Conservation (phyloP, 192 early-diverging fungal genomes). For the Podochytrium sp. region DNA sequence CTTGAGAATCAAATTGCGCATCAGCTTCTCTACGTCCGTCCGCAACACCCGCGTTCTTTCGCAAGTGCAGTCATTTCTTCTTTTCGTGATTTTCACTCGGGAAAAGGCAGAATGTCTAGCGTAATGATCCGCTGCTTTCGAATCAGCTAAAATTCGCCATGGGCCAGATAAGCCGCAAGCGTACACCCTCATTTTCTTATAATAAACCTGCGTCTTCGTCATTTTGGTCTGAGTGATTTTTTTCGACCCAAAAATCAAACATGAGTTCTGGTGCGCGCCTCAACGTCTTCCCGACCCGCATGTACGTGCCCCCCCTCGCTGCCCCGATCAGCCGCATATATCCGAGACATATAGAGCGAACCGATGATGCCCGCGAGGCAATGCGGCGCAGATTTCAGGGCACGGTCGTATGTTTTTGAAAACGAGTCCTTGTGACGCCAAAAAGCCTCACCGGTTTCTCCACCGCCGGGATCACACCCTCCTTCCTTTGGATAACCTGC, state of each 20-base stretch:
- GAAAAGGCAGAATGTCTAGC: no score
- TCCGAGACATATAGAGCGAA: neutral
- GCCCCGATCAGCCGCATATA: no score
- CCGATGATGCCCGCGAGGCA: neutral
- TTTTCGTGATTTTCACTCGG: no score
- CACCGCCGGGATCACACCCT: neutral
- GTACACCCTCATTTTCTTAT: no score
- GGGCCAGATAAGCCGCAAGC: no score
- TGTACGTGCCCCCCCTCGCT: slow-evolving; percentile 67
- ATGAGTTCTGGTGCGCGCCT: slow-evolving; percentile 56
- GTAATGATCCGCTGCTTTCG: no score
- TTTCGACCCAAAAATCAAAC: neutral
- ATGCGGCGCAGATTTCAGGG: neutral
- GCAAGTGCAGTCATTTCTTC: neutral
- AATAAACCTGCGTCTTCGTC: no score
- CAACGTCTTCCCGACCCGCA: slow-evolving; percentile 95
- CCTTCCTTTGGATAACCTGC: neutral
- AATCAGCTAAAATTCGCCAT: no score
- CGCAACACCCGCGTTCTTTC: no score
- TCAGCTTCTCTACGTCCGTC: no score
- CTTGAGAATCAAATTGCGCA: no score
- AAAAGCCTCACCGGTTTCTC: neutral
- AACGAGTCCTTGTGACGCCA: neutral
- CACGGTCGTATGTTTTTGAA: neutral
- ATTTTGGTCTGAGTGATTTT: neutral